Conservation (phyloP, 2,329 filamentous ascomycete genomes). For the Stemphylium beticola region DNA sequence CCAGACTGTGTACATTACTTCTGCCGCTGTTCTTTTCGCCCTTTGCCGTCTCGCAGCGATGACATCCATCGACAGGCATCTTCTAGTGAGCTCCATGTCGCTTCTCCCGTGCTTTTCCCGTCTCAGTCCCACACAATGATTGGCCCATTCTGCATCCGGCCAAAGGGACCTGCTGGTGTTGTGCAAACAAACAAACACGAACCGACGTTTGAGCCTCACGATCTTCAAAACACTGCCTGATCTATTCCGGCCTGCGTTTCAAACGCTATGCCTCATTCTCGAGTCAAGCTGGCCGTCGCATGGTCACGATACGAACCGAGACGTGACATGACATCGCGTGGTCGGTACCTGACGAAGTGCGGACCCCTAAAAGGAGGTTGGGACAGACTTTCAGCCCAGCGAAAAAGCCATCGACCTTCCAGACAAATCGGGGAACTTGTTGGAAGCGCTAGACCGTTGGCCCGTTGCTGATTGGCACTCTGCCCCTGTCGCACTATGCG, state of each 20-base stretch:
- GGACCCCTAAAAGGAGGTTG: conserved; percentile 19
- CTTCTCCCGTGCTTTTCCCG: conserved; percentile 20
- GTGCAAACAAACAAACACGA: conserved; percentile 34
- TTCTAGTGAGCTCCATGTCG: conserved; percentile 17
- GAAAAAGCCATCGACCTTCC: conserved; percentile 23
- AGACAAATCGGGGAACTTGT: conserved; percentile 35
- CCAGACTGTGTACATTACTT: conserved; percentile 25
- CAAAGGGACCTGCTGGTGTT: conserved; percentile 11
- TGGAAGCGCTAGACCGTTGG: conserved; percentile 30
- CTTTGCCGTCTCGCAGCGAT: conserved; percentile 26
- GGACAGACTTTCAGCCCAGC: conserved; percentile 23
- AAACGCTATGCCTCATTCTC: conserved; percentile 7
- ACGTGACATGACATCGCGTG: conserved; percentile 17
- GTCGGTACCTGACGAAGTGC: conserved; percentile 18
- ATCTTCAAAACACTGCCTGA: conserved; percentile 22
- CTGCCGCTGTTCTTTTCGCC: conserved; percentile 26
- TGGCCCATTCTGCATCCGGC: conserved; percentile 15
- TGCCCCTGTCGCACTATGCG: conserved; percentile 25
- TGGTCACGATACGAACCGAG: conserved; percentile 11
- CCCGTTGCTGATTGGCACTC: conserved; percentile 36
- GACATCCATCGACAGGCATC: conserved; percentile 30
- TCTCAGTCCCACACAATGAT: conserved; percentile 18
- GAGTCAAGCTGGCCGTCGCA: conserved; percentile 14
- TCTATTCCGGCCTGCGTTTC: conserved; percentile 12
- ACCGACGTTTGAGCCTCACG: conserved; percentile 22